Conservation (phyloP, 345 rosid species). For the Bretschneidera sinensis region DNA sequence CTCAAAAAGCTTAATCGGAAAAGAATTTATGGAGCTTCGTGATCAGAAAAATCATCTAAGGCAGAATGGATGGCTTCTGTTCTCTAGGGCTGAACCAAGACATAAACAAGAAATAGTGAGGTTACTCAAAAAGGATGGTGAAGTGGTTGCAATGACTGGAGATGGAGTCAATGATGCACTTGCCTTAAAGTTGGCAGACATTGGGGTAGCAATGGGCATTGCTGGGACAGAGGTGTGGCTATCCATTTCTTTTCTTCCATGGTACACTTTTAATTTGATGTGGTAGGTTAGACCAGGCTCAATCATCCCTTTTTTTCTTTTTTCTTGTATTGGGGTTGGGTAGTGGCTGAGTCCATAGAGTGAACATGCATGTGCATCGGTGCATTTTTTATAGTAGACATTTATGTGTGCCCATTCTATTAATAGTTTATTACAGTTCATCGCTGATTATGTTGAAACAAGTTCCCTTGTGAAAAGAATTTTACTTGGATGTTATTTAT, state of each 20-base stretch:
- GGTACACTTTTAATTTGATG: too few relatives aligned
- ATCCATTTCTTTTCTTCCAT: neutral
- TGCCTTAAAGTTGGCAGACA: conserved; percentile 94
- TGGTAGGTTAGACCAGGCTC: too few relatives aligned
- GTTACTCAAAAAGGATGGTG: conserved; percentile 94
- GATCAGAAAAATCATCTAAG: conserved; percentile 56
- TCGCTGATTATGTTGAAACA: too few relatives aligned
- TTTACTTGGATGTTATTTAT: too few relatives aligned
- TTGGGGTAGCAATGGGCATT: conserved; percentile 98
- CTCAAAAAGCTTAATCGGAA: conserved; percentile 75
- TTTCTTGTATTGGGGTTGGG: too few relatives aligned
- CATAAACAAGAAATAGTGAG: conserved; percentile 98
- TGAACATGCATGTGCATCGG: neutral
- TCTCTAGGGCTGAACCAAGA: conserved; percentile 97
- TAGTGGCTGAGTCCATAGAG: neutral
- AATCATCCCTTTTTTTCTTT: too few relatives aligned
- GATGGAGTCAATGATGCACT: conserved; percentile 99
- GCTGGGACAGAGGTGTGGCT: conserved; percentile 80
- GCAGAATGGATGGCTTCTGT: conserved; percentile 72
- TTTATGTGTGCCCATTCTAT: too few relatives aligned
- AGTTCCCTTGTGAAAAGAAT: neutral
- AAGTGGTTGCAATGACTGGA: conserved; percentile 99
- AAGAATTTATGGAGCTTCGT: conserved; percentile 56
- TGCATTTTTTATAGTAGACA: too few relatives aligned
- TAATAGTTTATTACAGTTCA: too few relatives aligned